Conservation (phyloP, 805 yeast species). For the Torulaspora microellipsoides region DNA sequence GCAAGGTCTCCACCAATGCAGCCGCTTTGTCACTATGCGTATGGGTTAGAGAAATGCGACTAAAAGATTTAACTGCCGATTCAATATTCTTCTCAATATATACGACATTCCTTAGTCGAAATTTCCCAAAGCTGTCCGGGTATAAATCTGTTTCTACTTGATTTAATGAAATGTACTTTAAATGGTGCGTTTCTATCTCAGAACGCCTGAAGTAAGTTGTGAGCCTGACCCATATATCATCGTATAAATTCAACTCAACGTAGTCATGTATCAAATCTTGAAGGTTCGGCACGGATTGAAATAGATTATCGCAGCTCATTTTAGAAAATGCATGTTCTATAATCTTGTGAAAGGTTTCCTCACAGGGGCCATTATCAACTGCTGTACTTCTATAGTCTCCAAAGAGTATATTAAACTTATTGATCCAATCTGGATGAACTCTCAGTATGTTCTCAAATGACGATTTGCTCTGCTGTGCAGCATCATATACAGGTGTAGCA, state of each 20-base stretch:
- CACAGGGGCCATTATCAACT: constrained; percentile 29
- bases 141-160: constrained; percentile 45
- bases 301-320: constrained; percentile 14
- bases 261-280: constrained; percentile 59
- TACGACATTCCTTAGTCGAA: constrained; percentile 28
- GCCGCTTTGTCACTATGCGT: constrained; percentile 46
- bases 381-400: constrained; percentile 30
- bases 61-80: constrained; percentile 49
- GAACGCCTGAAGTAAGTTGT: constrained; percentile 25
- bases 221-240: constrained; percentile 56
- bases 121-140: constrained; percentile 32
- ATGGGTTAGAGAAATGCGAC: constrained; percentile 42
- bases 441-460: constrained; percentile 15
- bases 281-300: constrained; percentile 33
- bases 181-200: constrained; percentile 20
- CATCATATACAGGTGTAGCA: background rate
- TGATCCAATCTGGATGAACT: constrained; percentile 18
- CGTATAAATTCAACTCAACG: constrained; percentile 65
- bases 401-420: constrained; percentile 38
- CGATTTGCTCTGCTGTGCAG: constrained; percentile 4
- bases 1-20: constrained; percentile 49
- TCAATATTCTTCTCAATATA: constrained; percentile 42
- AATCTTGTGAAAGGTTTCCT: constrained; percentile 26
- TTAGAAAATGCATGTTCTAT: constrained; percentile 21
- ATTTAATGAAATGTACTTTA: constrained; percentile 36